phyloP scores from a whole-genome alignment of 2,329 filamentous ascomycete species.

The Microsporum ferrugineum region DNA sequence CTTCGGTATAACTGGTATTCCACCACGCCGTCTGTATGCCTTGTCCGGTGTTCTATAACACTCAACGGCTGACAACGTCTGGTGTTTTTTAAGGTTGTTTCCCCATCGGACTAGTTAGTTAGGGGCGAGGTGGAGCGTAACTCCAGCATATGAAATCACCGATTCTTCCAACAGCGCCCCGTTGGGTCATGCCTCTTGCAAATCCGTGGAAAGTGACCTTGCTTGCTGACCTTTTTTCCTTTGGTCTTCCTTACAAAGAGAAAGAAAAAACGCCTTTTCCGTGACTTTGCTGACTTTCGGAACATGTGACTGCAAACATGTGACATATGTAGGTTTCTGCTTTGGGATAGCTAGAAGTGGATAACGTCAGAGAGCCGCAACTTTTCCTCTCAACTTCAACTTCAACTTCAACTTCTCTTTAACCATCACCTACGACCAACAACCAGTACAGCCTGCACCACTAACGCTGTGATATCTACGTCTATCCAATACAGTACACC shows the following conservation, averaged over 20 bases:
- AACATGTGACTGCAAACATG: constrained; percentile 3
- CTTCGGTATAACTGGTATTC: neutral
- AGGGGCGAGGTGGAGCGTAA: neutral
- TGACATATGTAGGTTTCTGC: neutral
- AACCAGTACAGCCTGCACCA: neutral
- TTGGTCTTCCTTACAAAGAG: neutral
- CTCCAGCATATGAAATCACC: neutral
- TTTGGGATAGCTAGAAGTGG: neutral
- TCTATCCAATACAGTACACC: neutral
- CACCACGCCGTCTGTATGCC: neutral
- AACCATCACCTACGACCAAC: neutral
- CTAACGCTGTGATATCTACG: neutral
- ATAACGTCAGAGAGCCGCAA: neutral
- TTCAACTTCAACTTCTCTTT: neutral
- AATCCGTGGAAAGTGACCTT: neutral
- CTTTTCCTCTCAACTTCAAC: neutral
- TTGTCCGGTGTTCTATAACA: neutral
- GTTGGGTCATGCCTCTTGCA: neutral
- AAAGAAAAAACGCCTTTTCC: neutral
- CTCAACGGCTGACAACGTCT: neutral
- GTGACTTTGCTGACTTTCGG: neutral
- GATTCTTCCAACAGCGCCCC: neutral
- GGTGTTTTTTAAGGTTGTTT: neutral
- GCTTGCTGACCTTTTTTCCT: neutral
- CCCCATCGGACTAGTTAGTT: neutral